A percentile compares a stretch with the other conserved stretches of the same genome.
These are phyloP conservation scores for Salix purpurea DNA, from an alignment of 345 rosid species.

Conservation along the genomic window DNA sequence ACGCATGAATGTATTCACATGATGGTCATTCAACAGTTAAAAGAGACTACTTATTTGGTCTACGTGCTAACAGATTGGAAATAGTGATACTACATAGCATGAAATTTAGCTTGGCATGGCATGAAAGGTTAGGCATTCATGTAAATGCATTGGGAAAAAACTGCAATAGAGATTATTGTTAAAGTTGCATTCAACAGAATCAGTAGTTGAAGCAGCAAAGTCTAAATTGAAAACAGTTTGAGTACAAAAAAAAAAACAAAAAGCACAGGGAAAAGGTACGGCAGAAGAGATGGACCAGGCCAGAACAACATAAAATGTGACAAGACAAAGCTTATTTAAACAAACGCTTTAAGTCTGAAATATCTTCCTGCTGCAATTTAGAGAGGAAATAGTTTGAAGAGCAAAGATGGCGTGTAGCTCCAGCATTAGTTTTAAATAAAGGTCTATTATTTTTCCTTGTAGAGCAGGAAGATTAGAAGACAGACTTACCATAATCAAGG, in stretches of 20 bases:
- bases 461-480: not conserved
- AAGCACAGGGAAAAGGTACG: not conserved
- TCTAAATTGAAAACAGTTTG: not conserved
- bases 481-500: slow-evolving; percentile 65
- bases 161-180: not conserved
- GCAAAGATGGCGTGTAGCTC: not conserved
- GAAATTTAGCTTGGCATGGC: not conserved
- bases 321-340: not conserved
- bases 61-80: not conserved
- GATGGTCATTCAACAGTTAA: not conserved
- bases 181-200: not conserved
- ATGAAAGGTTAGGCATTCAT: not conserved
- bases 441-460: not conserved
- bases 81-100: not conserved
- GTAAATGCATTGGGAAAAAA: not conserved
- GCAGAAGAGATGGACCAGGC: not conserved
- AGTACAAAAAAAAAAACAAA: not conserved
- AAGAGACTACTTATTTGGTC: not conserved
- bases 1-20: not conserved
- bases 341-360: not conserved
- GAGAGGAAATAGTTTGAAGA: not conserved
- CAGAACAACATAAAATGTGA: not conserved
- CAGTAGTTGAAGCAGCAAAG: not conserved
- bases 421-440: not conserved
- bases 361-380: too few species aligned